phyloP scores from a whole-genome alignment of 2,329 filamentous ascomycete genomes.

The Pyrenophora graminea region DNA sequence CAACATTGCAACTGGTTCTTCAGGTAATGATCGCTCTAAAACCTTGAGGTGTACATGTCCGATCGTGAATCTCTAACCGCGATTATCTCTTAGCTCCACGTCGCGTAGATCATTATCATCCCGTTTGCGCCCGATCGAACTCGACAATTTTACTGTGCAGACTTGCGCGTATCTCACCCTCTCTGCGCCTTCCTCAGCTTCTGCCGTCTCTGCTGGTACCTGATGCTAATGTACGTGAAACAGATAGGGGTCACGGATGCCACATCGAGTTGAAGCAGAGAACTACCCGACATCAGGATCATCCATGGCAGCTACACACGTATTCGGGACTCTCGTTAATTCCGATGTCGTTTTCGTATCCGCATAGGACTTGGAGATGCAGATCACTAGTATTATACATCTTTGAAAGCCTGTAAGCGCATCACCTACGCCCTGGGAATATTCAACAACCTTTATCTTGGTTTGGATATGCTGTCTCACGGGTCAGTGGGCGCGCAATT shows the following conservation, averaged over 20 bases:
- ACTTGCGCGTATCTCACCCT: not conserved
- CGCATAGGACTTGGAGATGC: no score
- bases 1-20: not conserved
- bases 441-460: not conserved
- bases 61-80: no score
- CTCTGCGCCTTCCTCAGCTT: not conserved
- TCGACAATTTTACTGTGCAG: not conserved
- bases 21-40: no score
- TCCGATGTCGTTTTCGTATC: not conserved
- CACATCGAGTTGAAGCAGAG: not conserved
- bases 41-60: no score
- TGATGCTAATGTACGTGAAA: not conserved
- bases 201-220: not conserved
- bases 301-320: no score
- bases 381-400: accelerated
- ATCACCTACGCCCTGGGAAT: not conserved
- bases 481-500: not conserved
- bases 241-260: not conserved
- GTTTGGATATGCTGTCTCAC: not conserved
- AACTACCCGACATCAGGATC: no score
- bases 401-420: not conserved
- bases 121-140: not conserved
- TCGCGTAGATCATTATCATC: no score
- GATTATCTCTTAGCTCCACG: no score
- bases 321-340: no score